phyloP scores from a whole-genome alignment of 345 rosid species.

The Clausena lansium region DNA sequence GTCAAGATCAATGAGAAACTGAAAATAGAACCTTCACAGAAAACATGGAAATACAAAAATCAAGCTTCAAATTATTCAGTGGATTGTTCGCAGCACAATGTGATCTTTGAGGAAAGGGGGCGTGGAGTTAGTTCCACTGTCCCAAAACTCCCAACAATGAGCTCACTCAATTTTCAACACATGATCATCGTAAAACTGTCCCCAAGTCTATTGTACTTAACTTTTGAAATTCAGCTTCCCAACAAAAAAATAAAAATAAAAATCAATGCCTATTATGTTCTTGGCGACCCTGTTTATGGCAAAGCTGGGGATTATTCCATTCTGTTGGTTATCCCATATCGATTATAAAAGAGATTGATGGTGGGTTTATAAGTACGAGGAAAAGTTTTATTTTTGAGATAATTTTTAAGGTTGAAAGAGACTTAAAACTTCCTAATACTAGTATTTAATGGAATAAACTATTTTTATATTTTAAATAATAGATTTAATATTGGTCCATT shows the following conservation, averaged over 20 bases:
- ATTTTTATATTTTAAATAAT: too few relatives aligned
- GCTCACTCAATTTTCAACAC: too few relatives aligned
- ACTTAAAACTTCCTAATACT: too few relatives aligned
- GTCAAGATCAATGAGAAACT: background rate
- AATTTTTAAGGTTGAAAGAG: too few relatives aligned
- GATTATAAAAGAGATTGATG: background rate
- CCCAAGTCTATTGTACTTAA: constrained; percentile 4
- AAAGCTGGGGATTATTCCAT: constrained; percentile 23
- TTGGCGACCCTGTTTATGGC: constrained; percentile 30
- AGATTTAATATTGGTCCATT: too few relatives aligned
- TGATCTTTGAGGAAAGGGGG: too few relatives aligned
- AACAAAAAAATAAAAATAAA: background rate
- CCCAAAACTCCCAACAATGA: background rate
- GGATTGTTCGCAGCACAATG: background rate
- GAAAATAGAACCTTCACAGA: background rate
- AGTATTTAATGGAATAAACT: too few relatives aligned
- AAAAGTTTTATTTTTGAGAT: too few relatives aligned
- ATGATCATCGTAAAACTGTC: too few relatives aligned
- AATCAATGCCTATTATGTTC: constrained; percentile 6
- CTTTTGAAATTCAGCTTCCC: constrained; percentile 21
- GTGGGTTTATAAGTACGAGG: constrained; percentile 19
- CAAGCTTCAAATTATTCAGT: background rate
- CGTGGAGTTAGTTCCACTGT: constrained; percentile 26
- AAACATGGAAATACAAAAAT: constrained; percentile 5
- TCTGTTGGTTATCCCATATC: background rate